Evolutionary conservation across 345 rosid genomes (phyloP).

Genomic region (Citrus australasica): DNA sequence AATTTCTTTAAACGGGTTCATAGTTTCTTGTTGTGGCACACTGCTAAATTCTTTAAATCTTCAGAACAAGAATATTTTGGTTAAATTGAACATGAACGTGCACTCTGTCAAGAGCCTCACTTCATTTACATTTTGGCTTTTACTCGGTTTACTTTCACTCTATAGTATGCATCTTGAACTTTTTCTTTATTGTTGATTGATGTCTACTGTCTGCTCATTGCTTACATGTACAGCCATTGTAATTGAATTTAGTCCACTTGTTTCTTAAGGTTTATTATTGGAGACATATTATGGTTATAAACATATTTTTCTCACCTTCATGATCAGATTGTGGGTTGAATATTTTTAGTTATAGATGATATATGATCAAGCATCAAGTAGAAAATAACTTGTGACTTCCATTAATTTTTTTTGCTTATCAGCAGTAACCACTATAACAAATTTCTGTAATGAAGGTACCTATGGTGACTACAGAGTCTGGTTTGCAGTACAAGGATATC

Average conservation of each 20-base stretch:
- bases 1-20: neutral
- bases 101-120: neutral
- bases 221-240: neutral
- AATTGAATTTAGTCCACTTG: neutral
- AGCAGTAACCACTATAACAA: neutral
- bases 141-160: neutral
- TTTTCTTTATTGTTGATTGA: neutral
- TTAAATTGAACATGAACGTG: too few species aligned
- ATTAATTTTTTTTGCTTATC: neutral
- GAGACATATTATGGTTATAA: too few species aligned
- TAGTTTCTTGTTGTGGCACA: neutral
- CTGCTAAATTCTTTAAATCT: neutral
- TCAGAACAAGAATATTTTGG: neutral
- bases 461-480: constrained; percentile 84
- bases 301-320: neutral
- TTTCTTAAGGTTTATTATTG: too few species aligned
- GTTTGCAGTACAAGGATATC: constrained; percentile 89
- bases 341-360: neutral
- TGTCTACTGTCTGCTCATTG: neutral
- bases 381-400: neutral
- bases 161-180: neutral
- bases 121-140: neutral
- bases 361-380: neutral
- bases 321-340: neutral
- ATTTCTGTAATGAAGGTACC: constrained; percentile 54